Conservation (phyloP, 176 grass and related monocot genomes). For the Aegilops bicornis region DNA sequence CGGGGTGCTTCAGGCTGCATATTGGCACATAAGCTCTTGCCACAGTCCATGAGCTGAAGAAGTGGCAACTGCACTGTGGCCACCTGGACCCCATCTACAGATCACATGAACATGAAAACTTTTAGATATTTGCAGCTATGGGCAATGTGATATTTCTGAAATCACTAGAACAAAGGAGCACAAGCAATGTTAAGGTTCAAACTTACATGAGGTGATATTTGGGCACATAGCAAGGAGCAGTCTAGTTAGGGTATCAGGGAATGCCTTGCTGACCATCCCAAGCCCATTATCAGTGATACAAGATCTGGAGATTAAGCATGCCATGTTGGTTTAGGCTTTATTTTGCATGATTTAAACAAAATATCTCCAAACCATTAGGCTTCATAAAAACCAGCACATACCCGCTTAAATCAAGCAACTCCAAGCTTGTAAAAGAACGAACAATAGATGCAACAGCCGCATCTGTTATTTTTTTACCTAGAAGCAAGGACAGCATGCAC, state of each 20-base stretch:
- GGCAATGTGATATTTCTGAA: neutral
- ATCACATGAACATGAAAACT: neutral
- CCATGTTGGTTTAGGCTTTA: neutral
- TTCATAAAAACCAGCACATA: slow-evolving; percentile 17
- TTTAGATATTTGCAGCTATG: neutral
- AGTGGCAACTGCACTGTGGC: slow-evolving; percentile 71
- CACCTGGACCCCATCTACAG: slow-evolving; percentile 70
- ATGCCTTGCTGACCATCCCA: slow-evolving; percentile 81
- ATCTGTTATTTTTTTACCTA: slow-evolving; percentile 85
- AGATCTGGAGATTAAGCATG: slow-evolving; percentile 56
- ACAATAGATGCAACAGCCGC: slow-evolving; percentile 85
- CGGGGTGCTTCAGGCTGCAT: slow-evolving; percentile 33
- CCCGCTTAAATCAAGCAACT: slow-evolving; percentile 94
- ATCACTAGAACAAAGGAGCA: neutral
- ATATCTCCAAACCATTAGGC: neutral
- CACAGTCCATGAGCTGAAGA: slow-evolving; percentile 85
- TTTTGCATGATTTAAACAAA: neutral
- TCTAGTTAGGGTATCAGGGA: slow-evolving; percentile 50
- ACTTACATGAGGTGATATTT: slow-evolving; percentile 85
- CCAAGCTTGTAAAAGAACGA: slow-evolving; percentile 61
- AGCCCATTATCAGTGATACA: slow-evolving; percentile 84
- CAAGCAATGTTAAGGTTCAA: neutral
- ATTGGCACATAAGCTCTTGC: slow-evolving; percentile 59
- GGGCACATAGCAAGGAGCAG: slow-evolving; percentile 71
- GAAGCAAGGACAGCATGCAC: slow-evolving; percentile 66